Percentiles rank a stretch among this genome's conserved stretches.
Conservation (phyloP, 495 filamentous ascomycete genomes). For the Daldinia grandis region DNA sequence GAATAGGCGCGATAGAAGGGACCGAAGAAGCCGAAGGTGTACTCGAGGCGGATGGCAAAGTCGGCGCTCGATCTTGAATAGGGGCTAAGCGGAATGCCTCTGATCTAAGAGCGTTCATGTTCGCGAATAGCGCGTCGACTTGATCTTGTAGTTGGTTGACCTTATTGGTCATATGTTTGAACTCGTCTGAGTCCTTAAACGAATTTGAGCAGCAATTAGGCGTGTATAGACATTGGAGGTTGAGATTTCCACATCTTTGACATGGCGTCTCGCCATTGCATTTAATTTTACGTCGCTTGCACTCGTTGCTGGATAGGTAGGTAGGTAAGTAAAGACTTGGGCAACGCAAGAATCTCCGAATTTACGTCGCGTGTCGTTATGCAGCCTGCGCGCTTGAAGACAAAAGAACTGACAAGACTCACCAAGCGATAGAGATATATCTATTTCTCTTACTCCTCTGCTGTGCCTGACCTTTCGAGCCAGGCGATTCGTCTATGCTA, state of each 20-base stretch:
- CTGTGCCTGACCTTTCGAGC: constrained; percentile 50
- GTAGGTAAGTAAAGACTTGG: constrained; percentile 47
- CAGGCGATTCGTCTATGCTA: constrained; percentile 46
- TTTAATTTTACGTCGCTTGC: constrained; percentile 91
- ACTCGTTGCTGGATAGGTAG: constrained; percentile 71
- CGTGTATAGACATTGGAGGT: constrained; percentile 84
- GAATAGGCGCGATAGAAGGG: constrained; percentile 44
- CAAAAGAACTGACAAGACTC: constrained; percentile 43
- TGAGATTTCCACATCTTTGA: constrained; percentile 82
- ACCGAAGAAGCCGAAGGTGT: constrained; percentile 49
- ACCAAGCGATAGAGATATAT: constrained; percentile 95
- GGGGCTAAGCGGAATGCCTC: constrained; percentile 56
- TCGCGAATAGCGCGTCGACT: constrained; percentile 77
- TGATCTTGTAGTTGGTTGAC: constrained; percentile 82
- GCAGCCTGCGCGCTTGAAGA: constrained; percentile 1
- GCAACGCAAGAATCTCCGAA: neutral
- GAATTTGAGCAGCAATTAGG: constrained; percentile 84
- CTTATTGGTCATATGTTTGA: constrained; percentile 77
- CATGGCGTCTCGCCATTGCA: constrained; percentile 89
- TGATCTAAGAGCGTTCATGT: constrained; percentile 69
- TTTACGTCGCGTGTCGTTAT: constrained; percentile 2
- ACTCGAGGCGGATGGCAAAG: constrained; percentile 48
- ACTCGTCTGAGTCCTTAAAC: constrained; percentile 91
- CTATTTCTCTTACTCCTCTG: constrained; percentile 70
- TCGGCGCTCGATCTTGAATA: constrained; percentile 49